phyloP scores from a whole-genome alignment of 306 rosid genomes.

The Prunus armeniaca region DNA sequence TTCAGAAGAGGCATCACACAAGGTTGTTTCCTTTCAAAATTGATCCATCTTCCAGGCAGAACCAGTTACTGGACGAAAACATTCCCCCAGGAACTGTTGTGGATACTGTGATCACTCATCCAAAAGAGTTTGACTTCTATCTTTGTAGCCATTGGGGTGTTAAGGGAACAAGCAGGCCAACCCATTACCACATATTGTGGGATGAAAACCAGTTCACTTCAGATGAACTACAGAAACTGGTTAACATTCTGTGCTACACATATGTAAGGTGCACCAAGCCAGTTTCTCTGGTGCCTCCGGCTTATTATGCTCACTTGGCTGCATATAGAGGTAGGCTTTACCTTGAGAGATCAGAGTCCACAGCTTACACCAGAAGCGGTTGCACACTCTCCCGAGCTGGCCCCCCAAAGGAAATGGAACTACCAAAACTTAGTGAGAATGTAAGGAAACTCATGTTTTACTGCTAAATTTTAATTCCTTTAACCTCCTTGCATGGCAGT shows the following conservation, averaged over 20 bases:
- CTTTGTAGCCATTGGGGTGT: slow-evolving; percentile 98
- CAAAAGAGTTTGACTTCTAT: slow-evolving; percentile 87
- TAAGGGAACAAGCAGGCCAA: slow-evolving; percentile 95
- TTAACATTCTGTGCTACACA: slow-evolving; percentile 82
- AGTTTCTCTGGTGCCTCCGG: slow-evolving; percentile 96
- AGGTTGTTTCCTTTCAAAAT: slow-evolving; percentile 75
- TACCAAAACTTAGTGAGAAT: slow-evolving; percentile 86
- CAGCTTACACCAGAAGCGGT: slow-evolving; percentile 36
- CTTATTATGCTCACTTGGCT: slow-evolving; percentile 93
- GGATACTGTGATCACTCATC: slow-evolving; percentile 94
- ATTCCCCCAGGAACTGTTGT: slow-evolving; percentile 95
- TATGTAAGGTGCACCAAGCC: slow-evolving; percentile 96
- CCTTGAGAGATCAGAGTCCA: slow-evolving; percentile 71
- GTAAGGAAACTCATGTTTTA: slow-evolving; percentile 92
- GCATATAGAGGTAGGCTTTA: slow-evolving; percentile 97
- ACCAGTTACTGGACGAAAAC: slow-evolving; percentile 54
- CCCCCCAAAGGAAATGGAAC: slow-evolving; percentile 71
- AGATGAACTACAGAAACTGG: slow-evolving; percentile 88
- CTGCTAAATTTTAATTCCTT: slow-evolving; percentile 43
- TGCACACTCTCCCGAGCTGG: slow-evolving; percentile 68
- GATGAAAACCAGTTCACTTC: slow-evolving; percentile 90
- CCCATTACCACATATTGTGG: slow-evolving; percentile 88
- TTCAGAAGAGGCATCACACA: slow-evolving; percentile 96
- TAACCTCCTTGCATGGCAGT: neutral
- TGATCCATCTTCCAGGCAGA: slow-evolving; percentile 52